Evolutionary conservation across 495 filamentous ascomycete genomes (phyloP).

Genomic region (Glarea lozoyensis): DNA sequence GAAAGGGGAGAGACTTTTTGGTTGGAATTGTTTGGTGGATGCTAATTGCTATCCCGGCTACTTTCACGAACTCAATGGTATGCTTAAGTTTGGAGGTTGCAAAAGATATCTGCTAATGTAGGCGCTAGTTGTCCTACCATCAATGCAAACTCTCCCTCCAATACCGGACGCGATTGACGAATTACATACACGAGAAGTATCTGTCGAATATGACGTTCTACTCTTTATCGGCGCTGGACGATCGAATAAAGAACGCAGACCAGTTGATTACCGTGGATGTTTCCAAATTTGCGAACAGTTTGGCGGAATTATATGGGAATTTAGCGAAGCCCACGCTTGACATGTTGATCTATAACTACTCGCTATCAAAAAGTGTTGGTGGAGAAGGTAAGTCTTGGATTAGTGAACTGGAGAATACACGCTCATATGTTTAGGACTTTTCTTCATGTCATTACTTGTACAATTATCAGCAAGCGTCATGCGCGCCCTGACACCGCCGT

Average conservation of each 20-base stretch:
- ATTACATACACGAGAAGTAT: conserved; percentile 88
- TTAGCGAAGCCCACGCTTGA: conserved; percentile 93
- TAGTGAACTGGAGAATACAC: neutral
- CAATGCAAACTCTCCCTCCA: conserved; percentile 89
- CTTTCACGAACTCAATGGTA: conserved; percentile 98
- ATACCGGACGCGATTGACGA: conserved; percentile 85
- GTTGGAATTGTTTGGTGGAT: conserved; percentile 95
- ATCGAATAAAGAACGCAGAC: conserved; percentile 97
- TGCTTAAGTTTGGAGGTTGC: too few species aligned
- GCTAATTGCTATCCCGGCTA: conserved; percentile 92
- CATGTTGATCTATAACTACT: conserved; percentile 92
- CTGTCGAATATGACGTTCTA: conserved; percentile 97
- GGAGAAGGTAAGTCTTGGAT: conserved; percentile 61
- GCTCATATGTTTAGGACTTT: conserved; percentile 22
- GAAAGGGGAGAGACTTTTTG: conserved; percentile 85
- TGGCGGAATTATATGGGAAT: conserved; percentile 94
- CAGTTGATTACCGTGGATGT: conserved; percentile 96
- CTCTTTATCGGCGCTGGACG: conserved; percentile 86
- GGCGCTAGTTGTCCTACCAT: conserved; percentile 77
- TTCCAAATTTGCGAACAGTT: conserved; percentile 86
- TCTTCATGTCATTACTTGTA: conserved; percentile 89
- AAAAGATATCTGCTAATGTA: conserved; percentile 16
- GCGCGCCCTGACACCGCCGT: conserved; percentile 93
- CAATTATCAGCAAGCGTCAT: conserved; percentile 89
- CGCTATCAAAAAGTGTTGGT: conserved; percentile 84